A percentile compares a stretch with the other conserved stretches of the same genome.
Evolutionary conservation across 768 basidiomycete genomes (phyloP).

Genomic region (Hygrophoropsis aurantiaca): DNA sequence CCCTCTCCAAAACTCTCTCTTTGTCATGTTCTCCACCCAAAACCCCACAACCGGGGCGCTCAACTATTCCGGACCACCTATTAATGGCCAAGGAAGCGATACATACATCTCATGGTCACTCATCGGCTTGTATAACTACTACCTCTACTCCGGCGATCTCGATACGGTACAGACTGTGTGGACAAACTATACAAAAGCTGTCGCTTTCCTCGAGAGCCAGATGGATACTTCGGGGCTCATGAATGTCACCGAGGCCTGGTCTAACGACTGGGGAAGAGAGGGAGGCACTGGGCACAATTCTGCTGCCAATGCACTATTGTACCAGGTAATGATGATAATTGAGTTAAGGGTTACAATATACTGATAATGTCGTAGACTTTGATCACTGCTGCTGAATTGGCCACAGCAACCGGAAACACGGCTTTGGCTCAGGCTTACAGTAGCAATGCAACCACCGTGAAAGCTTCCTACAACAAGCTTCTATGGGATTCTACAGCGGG

Average conservation of each 20-base stretch:
- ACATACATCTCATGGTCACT: slow-evolving; percentile 19
- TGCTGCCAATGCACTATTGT: slow-evolving; percentile 15
- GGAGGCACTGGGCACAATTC: slow-evolving; percentile 15
- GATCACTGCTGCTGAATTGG: slow-evolving; percentile 36
- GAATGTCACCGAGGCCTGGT: slow-evolving; percentile 29
- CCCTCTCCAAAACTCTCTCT: slow-evolving; percentile 12
- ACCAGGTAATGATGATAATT: slow-evolving; percentile 7
- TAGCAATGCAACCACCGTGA: slow-evolving; percentile 30
- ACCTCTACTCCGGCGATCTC: slow-evolving; percentile 13
- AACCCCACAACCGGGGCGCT: slow-evolving; percentile 9
- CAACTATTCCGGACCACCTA: slow-evolving; percentile 2
- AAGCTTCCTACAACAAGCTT: slow-evolving; percentile 9
- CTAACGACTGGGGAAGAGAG: slow-evolving; percentile 14
- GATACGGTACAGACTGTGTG: slow-evolving; percentile 11
- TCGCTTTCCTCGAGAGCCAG: slow-evolving; percentile 16
- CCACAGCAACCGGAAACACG: slow-evolving; percentile 24
- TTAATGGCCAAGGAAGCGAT: slow-evolving; percentile 5
- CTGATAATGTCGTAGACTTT: slow-evolving; percentile 23
- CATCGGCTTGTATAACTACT: slow-evolving; percentile 17
- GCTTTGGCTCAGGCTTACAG: slow-evolving; percentile 25
- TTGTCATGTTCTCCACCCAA: slow-evolving; percentile 7
- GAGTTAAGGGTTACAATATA: background rate
- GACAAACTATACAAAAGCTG: slow-evolving; percentile 16
- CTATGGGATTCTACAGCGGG: slow-evolving; percentile 15
- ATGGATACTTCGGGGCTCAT: slow-evolving; percentile 40